phyloP scores from a whole-genome alignment of 768 basidiomycete species.

The Phlebiopsis flavidoalba region DNA sequence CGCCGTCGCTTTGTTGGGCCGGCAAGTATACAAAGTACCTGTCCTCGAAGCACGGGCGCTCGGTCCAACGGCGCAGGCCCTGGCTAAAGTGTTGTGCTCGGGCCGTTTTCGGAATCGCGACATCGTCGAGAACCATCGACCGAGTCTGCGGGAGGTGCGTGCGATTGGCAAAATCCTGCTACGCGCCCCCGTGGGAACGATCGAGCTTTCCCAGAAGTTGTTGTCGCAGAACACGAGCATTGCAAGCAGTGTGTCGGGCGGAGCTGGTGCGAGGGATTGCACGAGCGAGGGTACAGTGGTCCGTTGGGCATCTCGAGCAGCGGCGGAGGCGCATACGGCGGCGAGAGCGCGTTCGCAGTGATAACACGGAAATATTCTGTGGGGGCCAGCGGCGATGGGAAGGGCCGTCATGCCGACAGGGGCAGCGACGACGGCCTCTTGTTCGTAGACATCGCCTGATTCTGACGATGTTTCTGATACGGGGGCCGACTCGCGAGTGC shows the following conservation, averaged over 20 bases:
- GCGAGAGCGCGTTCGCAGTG: conserved; percentile 42
- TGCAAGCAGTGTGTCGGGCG: conserved; percentile 37
- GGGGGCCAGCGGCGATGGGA: conserved; percentile 24
- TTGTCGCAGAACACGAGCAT: conserved; percentile 43
- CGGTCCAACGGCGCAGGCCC: conserved; percentile 64
- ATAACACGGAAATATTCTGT: conserved; percentile 34
- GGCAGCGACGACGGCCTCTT: conserved; percentile 5
- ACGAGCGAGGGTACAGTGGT: conserved; percentile 54
- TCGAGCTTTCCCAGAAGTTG: conserved; percentile 47
- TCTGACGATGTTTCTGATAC: conserved; percentile 10
- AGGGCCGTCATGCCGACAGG: not conserved
- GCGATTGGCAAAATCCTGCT: conserved; percentile 30
- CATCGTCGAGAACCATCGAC: conserved; percentile 29
- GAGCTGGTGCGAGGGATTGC: conserved; percentile 31
- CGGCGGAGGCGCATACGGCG: conserved; percentile 41
- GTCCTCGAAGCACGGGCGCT: conserved; percentile 75
- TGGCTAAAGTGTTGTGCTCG: conserved; percentile 36
- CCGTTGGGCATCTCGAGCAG: conserved; percentile 34
- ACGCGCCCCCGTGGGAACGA: conserved; percentile 25
- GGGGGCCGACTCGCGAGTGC: not conserved
- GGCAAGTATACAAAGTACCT: conserved; percentile 52
- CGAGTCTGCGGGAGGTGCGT: conserved; percentile 4
- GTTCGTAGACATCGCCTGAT: conserved; percentile 2
- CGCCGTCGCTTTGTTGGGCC: conserved; percentile 27
- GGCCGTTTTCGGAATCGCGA: conserved; percentile 24